These are phyloP conservation scores for Chlamydomonas schloesseri DNA, from an alignment of 139 green algal species.

Conservation along the genomic window DNA sequence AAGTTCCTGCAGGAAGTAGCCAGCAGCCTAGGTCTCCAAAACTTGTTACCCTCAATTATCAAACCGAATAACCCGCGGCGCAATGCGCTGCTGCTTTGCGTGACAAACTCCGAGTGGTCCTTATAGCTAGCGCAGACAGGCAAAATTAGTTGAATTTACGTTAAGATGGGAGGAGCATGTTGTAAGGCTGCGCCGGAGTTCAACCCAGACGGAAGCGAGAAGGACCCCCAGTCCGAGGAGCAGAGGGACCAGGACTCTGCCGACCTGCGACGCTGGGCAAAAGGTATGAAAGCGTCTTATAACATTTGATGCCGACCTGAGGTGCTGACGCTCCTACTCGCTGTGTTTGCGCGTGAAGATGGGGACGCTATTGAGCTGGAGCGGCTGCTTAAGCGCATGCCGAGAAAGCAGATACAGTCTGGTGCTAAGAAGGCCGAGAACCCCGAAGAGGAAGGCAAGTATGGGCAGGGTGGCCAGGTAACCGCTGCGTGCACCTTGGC, in stretches of 20 bases:
- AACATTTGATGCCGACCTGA: too few species aligned
- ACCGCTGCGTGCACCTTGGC: too few species aligned
- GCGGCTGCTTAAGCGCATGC: background rate
- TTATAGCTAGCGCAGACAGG: too few species aligned
- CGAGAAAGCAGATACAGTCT: background rate
- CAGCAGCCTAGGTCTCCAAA: too few species aligned
- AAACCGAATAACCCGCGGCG: too few species aligned
- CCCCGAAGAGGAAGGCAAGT: background rate
- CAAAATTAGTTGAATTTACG: too few species aligned
- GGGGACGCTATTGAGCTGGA: background rate
- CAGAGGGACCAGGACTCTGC: background rate
- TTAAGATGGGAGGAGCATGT: conserved; percentile 1
- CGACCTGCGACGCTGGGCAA: background rate
- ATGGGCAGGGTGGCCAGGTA: background rate
- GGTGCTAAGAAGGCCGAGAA: background rate
- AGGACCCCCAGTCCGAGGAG: background rate
- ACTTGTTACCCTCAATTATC: too few species aligned
- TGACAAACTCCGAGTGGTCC: too few species aligned
- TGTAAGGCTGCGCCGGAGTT: background rate
- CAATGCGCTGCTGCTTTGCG: too few species aligned
- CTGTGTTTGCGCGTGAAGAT: background rate
- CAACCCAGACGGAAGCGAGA: background rate
- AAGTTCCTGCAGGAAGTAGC: too few species aligned
- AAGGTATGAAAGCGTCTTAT: background rate
- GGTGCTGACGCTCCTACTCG: too few species aligned